These are phyloP conservation scores for Boletus holoroseus DNA, from an alignment of 1,284 basidiomycete genomes.

Conservation along the genomic window DNA sequence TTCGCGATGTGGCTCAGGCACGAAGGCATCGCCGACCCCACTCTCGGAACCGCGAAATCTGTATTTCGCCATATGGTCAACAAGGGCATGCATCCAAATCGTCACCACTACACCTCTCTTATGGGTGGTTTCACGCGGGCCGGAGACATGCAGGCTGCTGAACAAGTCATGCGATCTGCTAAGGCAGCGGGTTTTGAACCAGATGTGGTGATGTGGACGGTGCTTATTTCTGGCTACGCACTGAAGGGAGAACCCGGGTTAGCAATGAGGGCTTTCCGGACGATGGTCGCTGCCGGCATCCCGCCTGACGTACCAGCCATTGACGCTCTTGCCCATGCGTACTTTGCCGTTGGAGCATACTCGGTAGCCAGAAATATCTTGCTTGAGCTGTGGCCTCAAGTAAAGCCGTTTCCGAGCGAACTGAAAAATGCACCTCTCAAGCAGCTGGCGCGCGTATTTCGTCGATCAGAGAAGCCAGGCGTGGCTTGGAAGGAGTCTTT, in stretches of 20 bases:
- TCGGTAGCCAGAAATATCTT: conserved; percentile 49
- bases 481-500: conserved; percentile 12
- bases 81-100: conserved; percentile 60
- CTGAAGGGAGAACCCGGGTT: conserved; percentile 48
- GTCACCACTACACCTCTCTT: conserved; percentile 62
- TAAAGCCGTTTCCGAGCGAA: conserved; percentile 55
- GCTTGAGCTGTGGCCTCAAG: conserved; percentile 56
- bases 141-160: conserved; percentile 52
- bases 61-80: conserved; percentile 53
- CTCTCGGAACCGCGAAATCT: conserved; percentile 47
- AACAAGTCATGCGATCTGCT: conserved; percentile 49
- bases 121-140: conserved; percentile 58
- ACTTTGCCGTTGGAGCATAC: conserved; percentile 51
- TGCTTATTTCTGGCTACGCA: conserved; percentile 62
- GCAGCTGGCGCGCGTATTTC: conserved; percentile 43
- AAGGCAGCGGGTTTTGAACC: conserved; percentile 45
- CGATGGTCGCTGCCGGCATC: conserved; percentile 57
- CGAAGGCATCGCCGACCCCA: conserved; percentile 47
- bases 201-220: conserved; percentile 65
- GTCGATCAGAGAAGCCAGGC: conserved; percentile 18
- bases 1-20: conserved; percentile 57
- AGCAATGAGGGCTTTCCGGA: conserved; percentile 52
- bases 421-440: conserved; percentile 40
- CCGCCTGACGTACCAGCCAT: conserved; percentile 63
- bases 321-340: conserved; percentile 63